A percentile compares a stretch with the other conserved stretches of the same genome.
These are phyloP conservation scores for Lentinula raphanica DNA, from an alignment of 768 basidiomycete species.

Conservation along the genomic window DNA sequence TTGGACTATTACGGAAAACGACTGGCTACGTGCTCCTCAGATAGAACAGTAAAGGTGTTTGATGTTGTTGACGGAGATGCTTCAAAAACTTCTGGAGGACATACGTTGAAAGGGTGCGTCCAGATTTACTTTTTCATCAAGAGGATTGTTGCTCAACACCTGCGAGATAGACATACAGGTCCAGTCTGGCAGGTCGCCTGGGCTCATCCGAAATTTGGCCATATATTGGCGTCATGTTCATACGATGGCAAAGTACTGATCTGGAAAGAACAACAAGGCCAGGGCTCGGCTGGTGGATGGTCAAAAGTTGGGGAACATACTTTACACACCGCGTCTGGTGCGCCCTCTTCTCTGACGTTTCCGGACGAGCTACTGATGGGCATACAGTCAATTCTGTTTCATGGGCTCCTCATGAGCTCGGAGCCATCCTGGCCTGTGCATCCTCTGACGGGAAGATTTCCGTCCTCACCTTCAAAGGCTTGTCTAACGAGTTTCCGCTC, in stretches of 20 bases:
- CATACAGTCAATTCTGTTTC: conserved; percentile 88
- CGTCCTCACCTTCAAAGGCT: conserved; percentile 94
- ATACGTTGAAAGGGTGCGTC: conserved; percentile 74
- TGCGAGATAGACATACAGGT: conserved; percentile 71
- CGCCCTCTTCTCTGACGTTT: conserved; percentile 17
- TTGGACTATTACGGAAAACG: conserved; percentile 97
- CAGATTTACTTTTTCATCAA: not conserved
- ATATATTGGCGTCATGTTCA: conserved; percentile 95
- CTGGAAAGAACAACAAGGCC: conserved; percentile 85
- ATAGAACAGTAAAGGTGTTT: conserved; percentile 92
- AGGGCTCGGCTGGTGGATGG: conserved; percentile 67
- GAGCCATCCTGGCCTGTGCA: conserved; percentile 94
- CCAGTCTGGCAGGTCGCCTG: conserved; percentile 98
- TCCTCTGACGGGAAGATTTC: conserved; percentile 97
- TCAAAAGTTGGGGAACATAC: conserved; percentile 94
- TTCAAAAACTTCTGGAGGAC: conserved; percentile 54
- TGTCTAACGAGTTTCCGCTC: conserved; percentile 21
- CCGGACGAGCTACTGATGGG: not conserved
- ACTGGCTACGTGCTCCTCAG: conserved; percentile 94
- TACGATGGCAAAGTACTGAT: conserved; percentile 98
- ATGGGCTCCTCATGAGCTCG: conserved; percentile 98
- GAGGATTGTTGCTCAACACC: not conserved
- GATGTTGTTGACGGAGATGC: conserved; percentile 88
- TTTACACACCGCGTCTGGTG: conserved; percentile 90
- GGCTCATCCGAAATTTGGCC: conserved; percentile 97